Base-by-base conservation (phyloP, 805 yeast species). In the Starmerella khaoyaiensis region DNA sequence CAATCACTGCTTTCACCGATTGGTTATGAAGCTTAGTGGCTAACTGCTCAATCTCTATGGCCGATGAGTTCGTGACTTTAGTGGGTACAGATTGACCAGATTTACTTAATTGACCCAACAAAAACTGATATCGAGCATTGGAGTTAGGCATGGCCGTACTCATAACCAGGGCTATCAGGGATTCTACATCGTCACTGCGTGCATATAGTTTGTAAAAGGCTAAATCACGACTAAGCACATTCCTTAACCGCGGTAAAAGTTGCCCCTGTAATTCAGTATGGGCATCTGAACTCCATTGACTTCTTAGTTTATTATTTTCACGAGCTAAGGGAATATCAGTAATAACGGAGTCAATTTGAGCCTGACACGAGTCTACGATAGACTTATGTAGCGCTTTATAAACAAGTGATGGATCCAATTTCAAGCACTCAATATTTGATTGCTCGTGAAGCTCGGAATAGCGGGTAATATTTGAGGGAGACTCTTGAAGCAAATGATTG, bases 151-250 rank as follows among this genome's bases (percentile, higher is more conserved):
- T 31, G 25, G 50, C 56, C 4, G 37, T 32, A 12, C 21, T 34
- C 10, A 35, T 23, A 4, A 58, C 40, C 2, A 35, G 37, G 7
- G 41, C 33, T 18, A 41, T 25, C 4, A 52, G 36, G n/a, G 48
- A 49, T 26, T 55, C 53, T 3, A 61, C 51, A 35, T 61, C 66
- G 39, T 62, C 66, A 14, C 54, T 53, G 7, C 48, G 45, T 36
- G 43, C 51, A 37, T 58, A 61, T 20, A 61, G 49, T 36, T 59
- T 58, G 51, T 54, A 60, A 63, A 64, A 62, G 2, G 61, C 52
- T 20, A 59, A 39, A 7, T 40, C 38, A 5, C 38, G 23, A 18
- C 32, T 14, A 17, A 44, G 42, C 37, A 41, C 35, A 2, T 24
- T 21, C 16, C 48, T 51, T 11, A 61, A 38, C 8, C 51, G 45